Percentiles rank a stretch among this genome's conserved stretches.
Conservation (phyloP, 768 basidiomycete species). For the Amanita molliuscula region DNA sequence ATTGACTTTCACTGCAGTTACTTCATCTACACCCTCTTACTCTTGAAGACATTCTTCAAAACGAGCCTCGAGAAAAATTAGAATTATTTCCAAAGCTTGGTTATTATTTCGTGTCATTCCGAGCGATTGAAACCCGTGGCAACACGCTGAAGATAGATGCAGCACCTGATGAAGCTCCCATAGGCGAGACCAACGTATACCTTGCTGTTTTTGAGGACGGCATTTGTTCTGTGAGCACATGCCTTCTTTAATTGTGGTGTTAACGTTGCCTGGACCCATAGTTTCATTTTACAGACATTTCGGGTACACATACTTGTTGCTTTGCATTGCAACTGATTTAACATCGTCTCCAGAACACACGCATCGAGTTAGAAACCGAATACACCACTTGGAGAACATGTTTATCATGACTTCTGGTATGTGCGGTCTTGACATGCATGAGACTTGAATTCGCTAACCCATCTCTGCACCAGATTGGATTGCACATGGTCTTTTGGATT, state of each 20-base stretch:
- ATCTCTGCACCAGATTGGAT: constrained; percentile 67
- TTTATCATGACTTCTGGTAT: constrained; percentile 65
- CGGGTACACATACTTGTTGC: constrained; percentile 26
- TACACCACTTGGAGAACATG: constrained; percentile 51
- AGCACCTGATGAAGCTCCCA: constrained; percentile 27
- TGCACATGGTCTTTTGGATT: constrained; percentile 85
- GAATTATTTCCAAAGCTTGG: constrained; percentile 82
- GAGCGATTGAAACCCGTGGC: constrained; percentile 58
- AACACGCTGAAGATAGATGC: constrained; percentile 16
- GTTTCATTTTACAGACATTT: constrained; percentile 90
- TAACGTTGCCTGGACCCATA: constrained; percentile 16
- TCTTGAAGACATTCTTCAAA: constrained; percentile 85
- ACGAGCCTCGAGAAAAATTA: constrained; percentile 87
- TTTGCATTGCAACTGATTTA: not conserved
- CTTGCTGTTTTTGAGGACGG: constrained; percentile 84
- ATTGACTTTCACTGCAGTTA: constrained; percentile 34
- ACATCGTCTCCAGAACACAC: constrained; percentile 52
- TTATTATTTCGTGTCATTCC: constrained; percentile 86
- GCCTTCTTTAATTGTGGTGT: not conserved
- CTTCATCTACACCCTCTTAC: constrained; percentile 88
- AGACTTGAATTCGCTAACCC: not conserved
- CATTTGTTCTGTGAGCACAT: constrained; percentile 54
- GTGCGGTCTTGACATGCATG: constrained; percentile 9
- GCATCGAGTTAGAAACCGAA: constrained; percentile 61
- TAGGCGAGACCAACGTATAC: constrained; percentile 82